These are phyloP conservation scores for Xylaria acuta DNA, from an alignment of 495 filamentous ascomycete species.

Conservation along the genomic window DNA sequence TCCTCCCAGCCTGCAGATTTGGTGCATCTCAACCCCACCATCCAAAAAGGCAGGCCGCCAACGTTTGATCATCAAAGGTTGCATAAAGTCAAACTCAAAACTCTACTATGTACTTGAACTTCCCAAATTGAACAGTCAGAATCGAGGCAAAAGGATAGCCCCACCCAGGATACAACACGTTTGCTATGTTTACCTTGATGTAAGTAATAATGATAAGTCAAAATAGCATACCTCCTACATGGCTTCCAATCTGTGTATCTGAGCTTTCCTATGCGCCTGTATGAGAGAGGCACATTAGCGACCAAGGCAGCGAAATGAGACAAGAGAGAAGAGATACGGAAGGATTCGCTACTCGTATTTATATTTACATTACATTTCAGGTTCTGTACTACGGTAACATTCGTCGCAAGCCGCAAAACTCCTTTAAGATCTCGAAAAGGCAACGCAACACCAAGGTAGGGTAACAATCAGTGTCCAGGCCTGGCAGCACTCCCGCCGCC, in stretches of 20 bases:
- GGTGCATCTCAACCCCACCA: constrained; percentile 4
- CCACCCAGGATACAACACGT: neutral
- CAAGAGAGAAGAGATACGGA: neutral
- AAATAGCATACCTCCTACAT: neutral
- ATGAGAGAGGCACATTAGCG: neutral
- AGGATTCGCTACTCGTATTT: constrained; percentile 14
- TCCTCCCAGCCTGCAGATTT: constrained; percentile 6
- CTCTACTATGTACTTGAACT: constrained; percentile 6
- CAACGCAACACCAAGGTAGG: constrained; percentile 13
- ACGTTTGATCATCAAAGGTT: constrained; percentile 25
- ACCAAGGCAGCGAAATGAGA: neutral
- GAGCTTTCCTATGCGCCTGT: neutral
- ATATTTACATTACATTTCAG: constrained; percentile 1
- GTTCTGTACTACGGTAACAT: constrained; percentile 18
- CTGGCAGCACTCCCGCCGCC: neutral
- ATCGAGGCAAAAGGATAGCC: neutral
- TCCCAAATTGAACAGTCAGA: neutral
- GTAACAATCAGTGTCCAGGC: neutral
- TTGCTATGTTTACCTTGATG: neutral
- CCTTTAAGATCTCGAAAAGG: neutral
- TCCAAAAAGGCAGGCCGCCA: constrained; percentile 24
- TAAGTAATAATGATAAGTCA: neutral
- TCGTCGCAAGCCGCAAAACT: constrained; percentile 10
- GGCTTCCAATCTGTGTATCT: neutral
- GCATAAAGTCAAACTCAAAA: constrained; percentile 19